These are phyloP conservation scores for Ganoderma meredithae DNA, from an alignment of 1,284 basidiomycete genomes.

Conservation along the genomic window DNA sequence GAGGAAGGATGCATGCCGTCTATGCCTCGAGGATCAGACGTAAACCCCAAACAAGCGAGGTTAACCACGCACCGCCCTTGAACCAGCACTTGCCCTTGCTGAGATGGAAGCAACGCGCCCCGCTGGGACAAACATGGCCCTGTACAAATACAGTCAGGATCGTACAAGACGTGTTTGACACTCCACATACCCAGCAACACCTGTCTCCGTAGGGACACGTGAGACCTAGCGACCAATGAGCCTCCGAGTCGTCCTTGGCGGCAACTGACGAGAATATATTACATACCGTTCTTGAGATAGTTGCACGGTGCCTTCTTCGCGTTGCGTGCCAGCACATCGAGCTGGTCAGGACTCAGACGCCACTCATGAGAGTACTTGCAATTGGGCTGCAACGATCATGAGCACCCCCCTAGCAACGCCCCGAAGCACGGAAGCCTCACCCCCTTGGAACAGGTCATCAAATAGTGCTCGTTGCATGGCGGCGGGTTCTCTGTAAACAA, in stretches of 20 bases:
- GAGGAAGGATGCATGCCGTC: conserved; percentile 36
- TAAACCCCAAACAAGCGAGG: no score
- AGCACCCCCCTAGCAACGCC: background rate
- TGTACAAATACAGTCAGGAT: conserved; percentile 17
- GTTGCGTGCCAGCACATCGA: conserved; percentile 67
- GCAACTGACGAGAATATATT: background rate
- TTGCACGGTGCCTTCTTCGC: conserved; percentile 86
- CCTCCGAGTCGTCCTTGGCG: background rate
- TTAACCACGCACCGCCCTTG: conserved; percentile 67
- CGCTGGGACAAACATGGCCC: conserved; percentile 83
- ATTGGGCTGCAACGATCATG: conserved; percentile 51
- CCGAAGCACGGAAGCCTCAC: conserved; percentile 47
- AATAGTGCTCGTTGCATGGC: conserved; percentile 82
- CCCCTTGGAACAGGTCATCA: conserved; percentile 81
- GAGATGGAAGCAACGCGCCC: conserved; percentile 56
- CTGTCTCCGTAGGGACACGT: conserved; percentile 73
- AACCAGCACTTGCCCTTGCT: conserved; percentile 80
- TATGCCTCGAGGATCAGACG: conserved; percentile 12
- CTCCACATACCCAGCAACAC: conserved; percentile 65
- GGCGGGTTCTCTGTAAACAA: conserved; percentile 65
- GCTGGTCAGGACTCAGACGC: conserved; percentile 69
- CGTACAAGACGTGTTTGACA: no score
- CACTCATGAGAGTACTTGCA: conserved; percentile 88
- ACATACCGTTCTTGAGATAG: conserved; percentile 75
- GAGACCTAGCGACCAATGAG: conserved; percentile 53